phyloP scores from a whole-genome alignment of 345 rosid genomes.

The Gossypium australe region DNA sequence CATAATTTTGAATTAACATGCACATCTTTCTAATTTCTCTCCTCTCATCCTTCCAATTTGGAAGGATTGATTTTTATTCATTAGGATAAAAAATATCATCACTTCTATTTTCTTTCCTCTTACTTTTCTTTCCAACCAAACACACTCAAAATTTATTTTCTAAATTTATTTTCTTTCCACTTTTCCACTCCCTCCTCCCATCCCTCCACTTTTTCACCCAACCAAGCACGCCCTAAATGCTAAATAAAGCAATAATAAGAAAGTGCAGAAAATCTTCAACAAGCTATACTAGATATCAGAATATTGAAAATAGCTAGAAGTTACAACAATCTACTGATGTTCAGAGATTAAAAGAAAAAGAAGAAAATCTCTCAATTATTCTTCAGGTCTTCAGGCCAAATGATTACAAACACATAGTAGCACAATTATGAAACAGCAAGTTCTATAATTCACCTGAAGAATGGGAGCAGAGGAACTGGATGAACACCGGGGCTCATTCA shows the following conservation, averaged over 20 bases:
- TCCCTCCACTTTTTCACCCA: too few relatives aligned
- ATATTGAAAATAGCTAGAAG: background rate
- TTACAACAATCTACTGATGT: background rate
- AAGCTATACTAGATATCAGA: background rate
- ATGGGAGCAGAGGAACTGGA: constrained; percentile 32
- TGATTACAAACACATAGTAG: background rate
- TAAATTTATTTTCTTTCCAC: too few relatives aligned
- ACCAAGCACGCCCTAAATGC: too few relatives aligned
- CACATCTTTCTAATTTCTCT: too few relatives aligned
- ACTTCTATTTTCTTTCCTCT: too few relatives aligned
- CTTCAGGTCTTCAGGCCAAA: constrained; percentile 1
- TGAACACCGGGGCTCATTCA: constrained; percentile 48
- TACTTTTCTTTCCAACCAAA: too few relatives aligned
- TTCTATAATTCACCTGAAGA: constrained; percentile 35
- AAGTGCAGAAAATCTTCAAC: background rate
- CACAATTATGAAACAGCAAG: background rate
- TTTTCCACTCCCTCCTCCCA: too few relatives aligned
- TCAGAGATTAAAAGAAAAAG: background rate
- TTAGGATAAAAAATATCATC: too few relatives aligned
- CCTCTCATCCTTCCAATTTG: too few relatives aligned
- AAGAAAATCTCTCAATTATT: background rate
- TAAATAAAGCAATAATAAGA: background rate
- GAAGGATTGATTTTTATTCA: too few relatives aligned
- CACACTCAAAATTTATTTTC: too few relatives aligned
- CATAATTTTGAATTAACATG: too few relatives aligned